Evolutionary conservation across 352 stramenopile genomes (phyloP).

Genomic region (Globisporangium abappressorium): DNA sequence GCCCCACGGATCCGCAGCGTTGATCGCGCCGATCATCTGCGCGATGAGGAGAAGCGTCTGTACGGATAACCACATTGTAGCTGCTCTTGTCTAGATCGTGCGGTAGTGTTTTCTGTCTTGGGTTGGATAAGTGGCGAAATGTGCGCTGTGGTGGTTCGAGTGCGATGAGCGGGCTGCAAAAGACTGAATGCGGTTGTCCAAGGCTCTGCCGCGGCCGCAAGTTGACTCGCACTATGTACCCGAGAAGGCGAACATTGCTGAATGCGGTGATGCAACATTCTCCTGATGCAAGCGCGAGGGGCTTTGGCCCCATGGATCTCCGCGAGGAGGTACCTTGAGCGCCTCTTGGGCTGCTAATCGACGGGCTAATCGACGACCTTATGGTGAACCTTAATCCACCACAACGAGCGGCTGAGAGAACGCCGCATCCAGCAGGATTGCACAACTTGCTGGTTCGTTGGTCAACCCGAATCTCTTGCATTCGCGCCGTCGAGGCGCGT

Average conservation of each 20-base stretch:
- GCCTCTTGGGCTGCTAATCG: background rate
- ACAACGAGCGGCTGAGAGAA: background rate
- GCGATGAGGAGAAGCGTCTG: slow-evolving; percentile 22
- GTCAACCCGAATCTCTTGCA: background rate
- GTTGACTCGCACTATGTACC: background rate
- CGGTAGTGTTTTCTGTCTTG: background rate
- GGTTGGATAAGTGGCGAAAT: background rate
- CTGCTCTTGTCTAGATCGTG: background rate
- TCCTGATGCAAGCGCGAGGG: background rate
- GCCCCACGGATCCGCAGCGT: slow-evolving; percentile 36
- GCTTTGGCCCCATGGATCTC: background rate
- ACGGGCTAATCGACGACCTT: no score
- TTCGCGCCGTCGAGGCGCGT: background rate
- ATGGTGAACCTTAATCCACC: background rate
- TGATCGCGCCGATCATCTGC: slow-evolving; percentile 18
- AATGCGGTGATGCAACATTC: background rate
- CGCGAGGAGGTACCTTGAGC: background rate
- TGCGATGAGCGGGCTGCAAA: background rate
- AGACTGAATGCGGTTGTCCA: background rate
- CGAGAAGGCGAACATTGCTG: background rate
- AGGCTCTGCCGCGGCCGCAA: background rate
- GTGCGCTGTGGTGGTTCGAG: background rate
- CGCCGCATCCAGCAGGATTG: background rate
- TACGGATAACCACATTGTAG: slow-evolving; percentile 5
- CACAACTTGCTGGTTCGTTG: background rate